These are phyloP conservation scores for Alternaria angustiovoidea DNA, from an alignment of 2,329 filamentous ascomycete genomes.

Conservation along the genomic window DNA sequence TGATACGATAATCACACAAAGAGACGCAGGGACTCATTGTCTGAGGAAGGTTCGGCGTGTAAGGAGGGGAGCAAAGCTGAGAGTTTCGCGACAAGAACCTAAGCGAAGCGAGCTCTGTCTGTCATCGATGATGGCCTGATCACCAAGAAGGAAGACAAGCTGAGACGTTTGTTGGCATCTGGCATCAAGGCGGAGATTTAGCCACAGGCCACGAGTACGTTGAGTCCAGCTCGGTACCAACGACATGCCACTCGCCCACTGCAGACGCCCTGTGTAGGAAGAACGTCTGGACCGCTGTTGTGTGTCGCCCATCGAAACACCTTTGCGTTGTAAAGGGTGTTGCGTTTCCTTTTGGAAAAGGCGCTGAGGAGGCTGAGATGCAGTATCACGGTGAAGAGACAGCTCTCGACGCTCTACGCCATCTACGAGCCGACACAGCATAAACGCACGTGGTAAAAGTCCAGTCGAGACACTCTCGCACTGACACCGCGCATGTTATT, in stretches of 20 bases:
- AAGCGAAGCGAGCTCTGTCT: neutral
- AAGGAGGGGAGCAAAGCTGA: neutral
- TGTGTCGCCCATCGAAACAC: neutral
- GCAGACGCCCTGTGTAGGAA: neutral
- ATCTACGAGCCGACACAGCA: neutral
- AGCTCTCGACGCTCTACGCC: constrained; percentile 1
- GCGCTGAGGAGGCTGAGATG: neutral
- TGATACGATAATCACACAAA: neutral
- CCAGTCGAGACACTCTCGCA: constrained; percentile 3
- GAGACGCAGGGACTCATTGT: constrained; percentile 1
- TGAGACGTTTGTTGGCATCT: neutral
- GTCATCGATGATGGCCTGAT: constrained; percentile 1
- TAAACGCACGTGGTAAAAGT: neutral
- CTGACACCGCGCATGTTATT: neutral
- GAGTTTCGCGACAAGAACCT: constrained; percentile 1
- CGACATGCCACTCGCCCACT: neutral
- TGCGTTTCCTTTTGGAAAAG: constrained; percentile 5
- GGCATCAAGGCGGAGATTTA: constrained; percentile 3
- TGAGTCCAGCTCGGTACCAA: constrained; percentile 2
- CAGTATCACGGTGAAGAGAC: neutral
- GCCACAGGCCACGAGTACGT: neutral
- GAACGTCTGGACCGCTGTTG: neutral
- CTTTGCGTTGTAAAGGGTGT: neutral
- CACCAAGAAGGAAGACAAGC: constrained; percentile 3
- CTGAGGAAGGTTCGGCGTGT: neutral